Percentiles rank a stretch among this genome's conserved stretches.
Conservation (phyloP, 106 monocot genomes). For the Alisma plantagoaquatica region DNA sequence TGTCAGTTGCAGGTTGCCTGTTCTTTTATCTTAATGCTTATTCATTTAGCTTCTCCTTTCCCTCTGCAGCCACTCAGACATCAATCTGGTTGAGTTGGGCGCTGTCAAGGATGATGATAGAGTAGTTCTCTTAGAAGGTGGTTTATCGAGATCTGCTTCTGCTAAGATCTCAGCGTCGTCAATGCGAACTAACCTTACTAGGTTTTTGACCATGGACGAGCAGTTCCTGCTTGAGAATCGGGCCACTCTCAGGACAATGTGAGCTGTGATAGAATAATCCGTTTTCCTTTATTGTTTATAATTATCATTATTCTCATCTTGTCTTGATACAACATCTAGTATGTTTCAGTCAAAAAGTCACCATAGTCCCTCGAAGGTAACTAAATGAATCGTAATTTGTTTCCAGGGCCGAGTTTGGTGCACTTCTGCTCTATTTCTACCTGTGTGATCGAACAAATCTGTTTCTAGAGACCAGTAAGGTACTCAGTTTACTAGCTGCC, state of each 20-base stretch:
- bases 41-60: too few relatives aligned
- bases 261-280: slow-evolving; percentile 24
- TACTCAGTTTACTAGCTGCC: too few relatives aligned
- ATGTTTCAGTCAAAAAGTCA: too few relatives aligned
- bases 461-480: slow-evolving; percentile 48
- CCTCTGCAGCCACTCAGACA: slow-evolving; percentile 78
- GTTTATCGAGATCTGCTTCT: slow-evolving; percentile 52
- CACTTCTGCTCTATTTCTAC: slow-evolving; percentile 61
- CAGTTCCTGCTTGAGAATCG: slow-evolving; percentile 75
- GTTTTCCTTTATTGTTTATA: background rate
- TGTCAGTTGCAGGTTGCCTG: too few relatives aligned
- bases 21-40: too few relatives aligned
- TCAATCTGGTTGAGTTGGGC: slow-evolving; percentile 58
- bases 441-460: slow-evolving; percentile 73
- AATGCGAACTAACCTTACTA: slow-evolving; percentile 49
- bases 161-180: slow-evolving; percentile 42
- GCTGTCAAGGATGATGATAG: slow-evolving; percentile 57
- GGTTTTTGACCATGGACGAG: slow-evolving; percentile 81
- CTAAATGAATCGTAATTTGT: slow-evolving; percentile 2
- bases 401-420: slow-evolving; percentile 70
- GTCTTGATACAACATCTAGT: too few relatives aligned
- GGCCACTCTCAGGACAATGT: slow-evolving; percentile 60
- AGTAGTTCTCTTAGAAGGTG: slow-evolving; percentile 76
- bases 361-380: too few relatives aligned
- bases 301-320: background rate